Base-by-base conservation (phyloP, 495 filamentous ascomycete species). In the Bryoglossum gracile region DNA sequence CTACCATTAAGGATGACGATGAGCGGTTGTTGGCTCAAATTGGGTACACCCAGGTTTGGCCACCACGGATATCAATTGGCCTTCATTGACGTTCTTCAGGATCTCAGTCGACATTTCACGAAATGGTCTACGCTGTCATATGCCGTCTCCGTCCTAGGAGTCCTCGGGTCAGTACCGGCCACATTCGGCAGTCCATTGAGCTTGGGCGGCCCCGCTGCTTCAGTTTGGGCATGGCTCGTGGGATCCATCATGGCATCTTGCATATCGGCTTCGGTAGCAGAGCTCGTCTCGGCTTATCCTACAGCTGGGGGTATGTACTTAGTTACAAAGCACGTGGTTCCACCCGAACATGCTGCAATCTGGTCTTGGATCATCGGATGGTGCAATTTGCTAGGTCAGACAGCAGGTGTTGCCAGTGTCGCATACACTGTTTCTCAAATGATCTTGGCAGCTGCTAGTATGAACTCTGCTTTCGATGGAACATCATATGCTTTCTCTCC, bases 71-170 rank as follows among this genome's bases (percentile, higher is more conserved):
- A 5, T 5, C 14, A 16, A 18, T 8, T n/a, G 4, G 16, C 14
- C 34, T 37, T 11, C 34, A 37, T 5, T 18, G 16, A 18, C 16
- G 14, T 14, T 4, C 5, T 22, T 43, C 18, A 74, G 82, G 82
- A 84, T 61, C 51, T 86, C 4, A 66, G 68, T 46, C 72, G 82
- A 33, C 78, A 86, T 43, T 86, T 86, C 57, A 83, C 76, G 4
- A 83, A 78, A 72, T 86, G 79, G 80, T 86, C 82, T 3, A 86
- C 82, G 1, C 68, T 85, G 6, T 86, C 82, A 8, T 86, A 86
- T 65, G 82, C 82, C 34, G 83, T 86, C 61, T 84, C 81, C 21
- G 82, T 86, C 48, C 62, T 86, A 1, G 82, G 82, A 8, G 81
- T 86, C 1, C 63, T 86, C 0, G 82, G 82, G 13, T 84, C 81